A percentile compares a stretch with the other conserved stretches of the same genome.
phyloP scores from a whole-genome alignment of 2,329 filamentous ascomycete genomes.

The Leptographium procerum region DNA sequence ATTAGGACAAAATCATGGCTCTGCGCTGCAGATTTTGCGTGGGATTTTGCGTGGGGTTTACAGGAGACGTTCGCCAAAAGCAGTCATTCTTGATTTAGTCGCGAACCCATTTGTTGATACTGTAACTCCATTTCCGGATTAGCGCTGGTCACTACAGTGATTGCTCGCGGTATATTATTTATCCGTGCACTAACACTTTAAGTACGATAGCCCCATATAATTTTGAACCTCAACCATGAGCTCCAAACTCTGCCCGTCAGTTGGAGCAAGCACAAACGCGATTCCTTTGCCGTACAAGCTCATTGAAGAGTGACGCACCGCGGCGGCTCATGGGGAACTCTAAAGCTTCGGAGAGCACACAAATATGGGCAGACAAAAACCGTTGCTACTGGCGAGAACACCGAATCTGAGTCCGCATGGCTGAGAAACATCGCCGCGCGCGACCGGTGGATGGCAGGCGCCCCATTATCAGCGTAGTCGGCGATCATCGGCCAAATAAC shows the following conservation, averaged over 20 bases:
- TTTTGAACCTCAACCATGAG: background rate
- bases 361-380: background rate
- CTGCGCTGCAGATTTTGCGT: background rate
- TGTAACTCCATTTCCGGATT: conserved; percentile 2
- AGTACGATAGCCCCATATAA: background rate
- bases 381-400: background rate
- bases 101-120: conserved; percentile 7
- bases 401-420: conserved; percentile 12
- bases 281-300: background rate
- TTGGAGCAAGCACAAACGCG: background rate
- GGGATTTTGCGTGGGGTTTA: background rate
- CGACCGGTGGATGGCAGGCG: background rate
- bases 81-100: background rate
- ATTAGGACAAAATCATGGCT: background rate
- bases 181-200: background rate
- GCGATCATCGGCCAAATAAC: conserved; percentile 29
- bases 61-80: background rate
- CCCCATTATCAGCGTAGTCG: conserved; percentile 6
- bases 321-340: background rate
- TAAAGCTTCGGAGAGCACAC: background rate
- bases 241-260: background rate
- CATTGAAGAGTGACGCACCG: background rate
- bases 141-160: conserved; percentile 11
- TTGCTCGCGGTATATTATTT: conserved; percentile 2
- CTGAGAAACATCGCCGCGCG: conserved; percentile 10